phyloP scores from a whole-genome alignment of 192 early-diverging fungal species.

The Rhizoclosmatium sp. region DNA sequence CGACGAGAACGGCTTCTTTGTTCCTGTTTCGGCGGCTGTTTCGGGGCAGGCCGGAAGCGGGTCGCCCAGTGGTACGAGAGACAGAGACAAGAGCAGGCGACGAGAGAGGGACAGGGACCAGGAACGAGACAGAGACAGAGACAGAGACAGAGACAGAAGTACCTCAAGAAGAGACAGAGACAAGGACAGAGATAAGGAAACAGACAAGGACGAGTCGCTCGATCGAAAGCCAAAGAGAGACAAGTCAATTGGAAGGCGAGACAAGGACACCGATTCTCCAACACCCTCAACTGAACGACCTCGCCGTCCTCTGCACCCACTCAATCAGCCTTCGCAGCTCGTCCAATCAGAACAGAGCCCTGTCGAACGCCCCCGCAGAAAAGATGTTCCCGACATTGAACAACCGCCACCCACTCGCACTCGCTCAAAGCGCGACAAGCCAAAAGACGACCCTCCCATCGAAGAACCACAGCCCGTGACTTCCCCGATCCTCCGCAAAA shows the following conservation, averaged over 20 bases:
- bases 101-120: slow-evolving; percentile 22
- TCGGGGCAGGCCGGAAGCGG: not conserved
- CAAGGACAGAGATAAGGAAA: not conserved
- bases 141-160: not conserved
- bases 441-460: too few relatives aligned
- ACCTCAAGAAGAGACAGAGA: not conserved
- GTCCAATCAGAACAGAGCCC: not conserved
- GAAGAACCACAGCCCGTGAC: not conserved
- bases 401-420: too few relatives aligned
- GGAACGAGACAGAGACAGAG: slow-evolving; percentile 11
- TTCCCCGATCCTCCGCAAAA: not conserved
- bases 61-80: not conserved
- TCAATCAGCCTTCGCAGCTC: not conserved
- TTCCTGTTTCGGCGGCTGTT: not conserved
- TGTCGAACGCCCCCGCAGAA: too few relatives aligned
- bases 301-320: not conserved
- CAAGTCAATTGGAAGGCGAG: not conserved
- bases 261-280: not conserved
- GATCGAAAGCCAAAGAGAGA: not conserved
- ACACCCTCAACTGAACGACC: not conserved
- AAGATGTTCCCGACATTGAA: too few relatives aligned
- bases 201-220: not conserved
- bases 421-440: too few relatives aligned
- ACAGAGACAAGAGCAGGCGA: slow-evolving; percentile 32
- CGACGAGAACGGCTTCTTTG: slow-evolving; percentile 31